These are phyloP conservation scores for Leccinum boreale DNA, from an alignment of 768 basidiomycete species.

Conservation along the genomic window DNA sequence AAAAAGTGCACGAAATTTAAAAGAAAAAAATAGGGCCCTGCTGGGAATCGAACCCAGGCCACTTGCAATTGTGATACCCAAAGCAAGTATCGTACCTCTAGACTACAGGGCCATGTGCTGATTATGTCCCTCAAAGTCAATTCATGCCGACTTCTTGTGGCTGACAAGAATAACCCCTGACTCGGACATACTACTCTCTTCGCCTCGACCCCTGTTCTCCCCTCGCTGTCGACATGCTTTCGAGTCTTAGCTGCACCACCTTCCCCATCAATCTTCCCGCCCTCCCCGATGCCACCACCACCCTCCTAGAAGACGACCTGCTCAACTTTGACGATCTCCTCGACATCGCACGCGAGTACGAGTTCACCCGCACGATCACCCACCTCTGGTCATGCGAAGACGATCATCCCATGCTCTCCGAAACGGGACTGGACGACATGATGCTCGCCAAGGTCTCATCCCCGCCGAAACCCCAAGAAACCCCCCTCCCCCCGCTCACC, in stretches of 20 bases:
- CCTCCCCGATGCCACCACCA: background rate
- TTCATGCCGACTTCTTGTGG: background rate
- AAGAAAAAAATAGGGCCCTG: slow-evolving; percentile 21
- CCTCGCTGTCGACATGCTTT: slow-evolving; percentile 24
- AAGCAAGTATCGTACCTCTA: slow-evolving; percentile 40
- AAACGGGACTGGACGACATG: slow-evolving; percentile 19
- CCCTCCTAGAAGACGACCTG: background rate
- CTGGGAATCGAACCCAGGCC: slow-evolving; percentile 39
- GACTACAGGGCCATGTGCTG: slow-evolving; percentile 29
- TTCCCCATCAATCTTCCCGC: slow-evolving; percentile 5
- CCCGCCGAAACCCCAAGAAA: slow-evolving; percentile 2
- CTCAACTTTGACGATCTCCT: slow-evolving; percentile 28
- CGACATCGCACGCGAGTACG: slow-evolving; percentile 29
- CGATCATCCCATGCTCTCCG: slow-evolving; percentile 4
- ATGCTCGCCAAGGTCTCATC: slow-evolving; percentile 7
- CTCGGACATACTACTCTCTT: background rate
- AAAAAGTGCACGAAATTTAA: too few species aligned
- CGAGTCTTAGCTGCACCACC: slow-evolving; percentile 7
- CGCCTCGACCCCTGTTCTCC: background rate
- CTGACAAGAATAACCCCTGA: slow-evolving; percentile 10
- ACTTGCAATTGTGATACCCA: slow-evolving; percentile 34
- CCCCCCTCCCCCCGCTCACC: background rate
- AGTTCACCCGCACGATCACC: slow-evolving; percentile 23
- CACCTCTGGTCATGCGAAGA: slow-evolving; percentile 20
- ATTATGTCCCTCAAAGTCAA: too few species aligned